These are phyloP conservation scores for Vanderwaltozyma yarrowii DNA, from an alignment of 805 yeast species.

Conservation along the genomic window DNA sequence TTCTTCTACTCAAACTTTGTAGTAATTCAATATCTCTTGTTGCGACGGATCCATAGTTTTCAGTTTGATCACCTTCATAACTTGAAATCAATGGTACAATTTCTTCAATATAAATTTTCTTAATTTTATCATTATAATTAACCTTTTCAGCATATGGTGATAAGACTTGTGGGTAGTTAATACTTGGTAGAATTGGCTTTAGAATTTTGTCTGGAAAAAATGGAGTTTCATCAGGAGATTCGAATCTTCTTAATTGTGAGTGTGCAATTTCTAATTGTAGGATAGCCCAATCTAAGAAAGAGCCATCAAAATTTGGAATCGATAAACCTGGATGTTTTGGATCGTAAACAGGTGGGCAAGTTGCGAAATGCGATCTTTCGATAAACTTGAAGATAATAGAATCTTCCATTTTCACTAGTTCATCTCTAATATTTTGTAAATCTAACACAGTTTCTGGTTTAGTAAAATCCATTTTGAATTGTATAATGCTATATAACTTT, in stretches of 20 bases:
- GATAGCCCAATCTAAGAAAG: slow-evolving; percentile 81
- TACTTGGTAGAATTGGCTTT: slow-evolving; percentile 65
- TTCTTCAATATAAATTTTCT: slow-evolving; percentile 53
- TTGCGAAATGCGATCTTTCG: slow-evolving; percentile 82
- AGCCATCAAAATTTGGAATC: slow-evolving; percentile 63
- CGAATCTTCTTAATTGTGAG: slow-evolving; percentile 77
- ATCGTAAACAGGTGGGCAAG: slow-evolving; percentile 66
- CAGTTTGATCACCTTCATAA: slow-evolving; percentile 60
- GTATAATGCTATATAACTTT: no score
- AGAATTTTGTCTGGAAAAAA: slow-evolving; percentile 64
- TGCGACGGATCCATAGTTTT: slow-evolving; percentile 82
- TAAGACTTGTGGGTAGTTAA: slow-evolving; percentile 68
- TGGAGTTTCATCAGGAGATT: slow-evolving; percentile 90
- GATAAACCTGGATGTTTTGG: slow-evolving; percentile 35
- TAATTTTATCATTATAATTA: slow-evolving; percentile 64
- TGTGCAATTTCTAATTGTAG: slow-evolving; percentile 64
- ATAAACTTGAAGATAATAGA: slow-evolving; percentile 87
- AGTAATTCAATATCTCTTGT: slow-evolving; percentile 75
- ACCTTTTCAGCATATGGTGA: slow-evolving; percentile 67
- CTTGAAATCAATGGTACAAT: slow-evolving; percentile 69
- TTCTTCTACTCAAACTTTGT: slow-evolving; percentile 82
- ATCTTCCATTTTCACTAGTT: slow-evolving; percentile 89
- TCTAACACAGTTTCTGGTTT: slow-evolving; percentile 75
- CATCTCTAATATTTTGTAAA: slow-evolving; percentile 70
- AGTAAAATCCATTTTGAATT: slow-evolving; percentile 84